A percentile compares a stretch with the other conserved stretches of the same genome.
These are phyloP conservation scores for Ustilago lituana DNA, from an alignment of 1,284 basidiomycete species.

Conservation along the genomic window DNA sequence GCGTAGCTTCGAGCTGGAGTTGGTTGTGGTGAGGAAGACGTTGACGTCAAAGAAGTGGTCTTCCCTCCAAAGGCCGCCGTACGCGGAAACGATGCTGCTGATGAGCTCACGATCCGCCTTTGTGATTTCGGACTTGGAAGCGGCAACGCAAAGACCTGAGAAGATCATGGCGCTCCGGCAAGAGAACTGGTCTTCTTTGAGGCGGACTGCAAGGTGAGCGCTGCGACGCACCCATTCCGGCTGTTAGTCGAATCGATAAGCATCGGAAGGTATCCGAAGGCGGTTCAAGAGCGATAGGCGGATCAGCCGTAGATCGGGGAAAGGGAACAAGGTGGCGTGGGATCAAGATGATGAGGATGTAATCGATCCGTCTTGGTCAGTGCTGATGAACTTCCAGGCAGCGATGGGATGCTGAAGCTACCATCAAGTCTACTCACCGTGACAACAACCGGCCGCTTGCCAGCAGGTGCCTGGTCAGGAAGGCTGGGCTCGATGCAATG, in stretches of 20 bases:
- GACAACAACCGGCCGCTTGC: conserved; percentile 24
- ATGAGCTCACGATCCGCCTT: conserved; percentile 77
- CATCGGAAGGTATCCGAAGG: conserved; percentile 6
- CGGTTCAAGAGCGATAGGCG: conserved; percentile 1
- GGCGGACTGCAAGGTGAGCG: conserved; percentile 35
- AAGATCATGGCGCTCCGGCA: conserved; percentile 80
- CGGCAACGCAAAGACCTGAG: conserved; percentile 77
- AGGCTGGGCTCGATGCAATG: conserved; percentile 39
- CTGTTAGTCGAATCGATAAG: conserved; percentile 18
- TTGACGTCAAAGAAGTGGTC: conserved; percentile 84
- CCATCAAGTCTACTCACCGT: conserved; percentile 23
- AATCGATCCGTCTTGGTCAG: conserved; percentile 12
- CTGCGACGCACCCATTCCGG: conserved; percentile 56
- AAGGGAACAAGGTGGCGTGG: conserved; percentile 12
- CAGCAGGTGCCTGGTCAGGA: conserved; percentile 6
- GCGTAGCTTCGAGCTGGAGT: conserved; percentile 30
- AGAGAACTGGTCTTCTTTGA: conserved; percentile 74
- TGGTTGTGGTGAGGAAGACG: conserved; percentile 75
- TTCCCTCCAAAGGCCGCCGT: conserved; percentile 83
- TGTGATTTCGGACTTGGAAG: conserved; percentile 70
- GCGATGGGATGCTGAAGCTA: not conserved
- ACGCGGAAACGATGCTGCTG: conserved; percentile 75
- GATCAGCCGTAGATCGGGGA: conserved; percentile 11
- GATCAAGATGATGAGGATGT: not conserved
- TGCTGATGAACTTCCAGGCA: not conserved